Evolutionary conservation across 1,284 basidiomycete genomes (phyloP).

Genomic region (Ceratobasidium papillatum): DNA sequence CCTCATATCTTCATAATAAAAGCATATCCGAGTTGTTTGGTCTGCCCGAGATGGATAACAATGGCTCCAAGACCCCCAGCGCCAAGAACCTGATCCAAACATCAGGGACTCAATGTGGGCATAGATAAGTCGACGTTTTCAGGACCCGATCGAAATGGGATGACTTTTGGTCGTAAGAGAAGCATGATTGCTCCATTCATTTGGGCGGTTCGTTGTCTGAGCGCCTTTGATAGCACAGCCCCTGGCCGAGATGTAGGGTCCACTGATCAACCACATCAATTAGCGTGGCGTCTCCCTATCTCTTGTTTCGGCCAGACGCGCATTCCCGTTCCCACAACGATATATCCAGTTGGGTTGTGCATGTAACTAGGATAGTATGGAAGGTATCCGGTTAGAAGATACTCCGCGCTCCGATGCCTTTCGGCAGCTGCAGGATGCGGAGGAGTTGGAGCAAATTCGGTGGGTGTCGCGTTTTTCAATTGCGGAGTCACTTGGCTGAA

Average conservation of each 20-base stretch:
- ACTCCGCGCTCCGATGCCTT: conserved; percentile 31
- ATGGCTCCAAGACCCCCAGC: background rate
- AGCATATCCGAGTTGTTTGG: background rate
- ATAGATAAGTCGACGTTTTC: background rate
- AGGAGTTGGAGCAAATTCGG: conserved; percentile 57
- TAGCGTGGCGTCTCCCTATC: background rate
- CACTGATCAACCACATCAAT: background rate
- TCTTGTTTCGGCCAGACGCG: background rate
- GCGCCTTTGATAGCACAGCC: conserved; percentile 1
- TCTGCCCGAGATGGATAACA: background rate
- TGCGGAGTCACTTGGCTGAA: conserved; percentile 8
- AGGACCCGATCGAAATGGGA: background rate
- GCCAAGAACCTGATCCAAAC: background rate
- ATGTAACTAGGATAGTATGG: conserved; percentile 13
- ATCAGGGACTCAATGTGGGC: background rate
- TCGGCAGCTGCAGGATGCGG: conserved; percentile 48
- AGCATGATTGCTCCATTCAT: background rate
- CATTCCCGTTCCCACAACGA: background rate
- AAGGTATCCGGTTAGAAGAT: conserved; percentile 27
- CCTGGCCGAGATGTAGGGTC: background rate
- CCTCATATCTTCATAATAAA: background rate
- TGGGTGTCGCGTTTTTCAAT: conserved; percentile 45
- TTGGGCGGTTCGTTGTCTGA: background rate
- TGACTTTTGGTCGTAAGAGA: background rate
- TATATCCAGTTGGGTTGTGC: background rate